Evolutionary conservation across 2,329 filamentous ascomycete species (phyloP).

Genomic region (Chaetomium strumarium): DNA sequence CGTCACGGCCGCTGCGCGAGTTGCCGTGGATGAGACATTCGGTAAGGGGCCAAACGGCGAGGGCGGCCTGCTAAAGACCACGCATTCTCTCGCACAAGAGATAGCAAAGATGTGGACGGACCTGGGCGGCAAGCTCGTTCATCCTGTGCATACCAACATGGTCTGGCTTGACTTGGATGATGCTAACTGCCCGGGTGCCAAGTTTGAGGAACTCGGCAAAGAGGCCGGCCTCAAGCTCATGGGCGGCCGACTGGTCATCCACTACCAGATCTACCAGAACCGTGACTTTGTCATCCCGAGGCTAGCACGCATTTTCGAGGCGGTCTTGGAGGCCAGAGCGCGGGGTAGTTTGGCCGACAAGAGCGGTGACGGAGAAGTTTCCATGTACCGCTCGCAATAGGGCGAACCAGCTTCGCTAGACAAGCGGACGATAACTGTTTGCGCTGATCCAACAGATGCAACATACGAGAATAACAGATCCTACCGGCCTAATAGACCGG

Average conservation of each 20-base stretch:
- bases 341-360: neutral
- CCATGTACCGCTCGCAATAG: slow-evolving; percentile 21
- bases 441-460: too few species aligned
- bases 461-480: too few species aligned
- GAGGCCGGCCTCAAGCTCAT: slow-evolving; percentile 39
- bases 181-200: slow-evolving; percentile 40
- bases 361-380: slow-evolving; percentile 9
- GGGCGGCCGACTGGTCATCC: slow-evolving; percentile 41
- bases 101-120: slow-evolving; percentile 59
- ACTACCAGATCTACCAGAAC: slow-evolving; percentile 57
- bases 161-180: slow-evolving; percentile 72
- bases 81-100: slow-evolving; percentile 57
- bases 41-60: slow-evolving; percentile 50
- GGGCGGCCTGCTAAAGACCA: slow-evolving; percentile 54
- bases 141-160: slow-evolving; percentile 86
- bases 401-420: neutral
- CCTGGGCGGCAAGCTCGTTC: slow-evolving; percentile 60
- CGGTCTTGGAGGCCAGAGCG: slow-evolving; percentile 27
- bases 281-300: slow-evolving; percentile 53
- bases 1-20: slow-evolving; percentile 66
- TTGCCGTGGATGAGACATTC: slow-evolving; percentile 77
- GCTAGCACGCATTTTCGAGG: slow-evolving; percentile 51
- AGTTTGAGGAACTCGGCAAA: slow-evolving; percentile 36
- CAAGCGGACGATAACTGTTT: neutral
- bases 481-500: too few species aligned